phyloP scores from a whole-genome alignment of 2,329 filamentous ascomycete genomes.

The Fusarium sp. region DNA sequence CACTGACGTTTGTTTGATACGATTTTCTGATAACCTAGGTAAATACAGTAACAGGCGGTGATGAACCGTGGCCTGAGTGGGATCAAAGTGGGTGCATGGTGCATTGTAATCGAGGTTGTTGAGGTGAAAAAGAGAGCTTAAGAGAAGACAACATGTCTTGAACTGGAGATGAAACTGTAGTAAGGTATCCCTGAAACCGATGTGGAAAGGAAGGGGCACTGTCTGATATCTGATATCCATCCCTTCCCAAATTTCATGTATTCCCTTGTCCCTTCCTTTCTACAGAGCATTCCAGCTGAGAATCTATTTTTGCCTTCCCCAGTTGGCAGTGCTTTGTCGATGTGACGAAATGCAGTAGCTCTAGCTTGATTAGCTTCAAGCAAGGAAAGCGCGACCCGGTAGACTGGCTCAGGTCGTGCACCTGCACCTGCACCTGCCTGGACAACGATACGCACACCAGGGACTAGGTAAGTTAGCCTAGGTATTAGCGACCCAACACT shows the following conservation, averaged over 20 bases:
- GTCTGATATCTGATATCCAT: slow-evolving; percentile 3
- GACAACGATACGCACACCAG: slow-evolving; percentile 8
- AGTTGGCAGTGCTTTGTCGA: not conserved
- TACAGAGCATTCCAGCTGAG: slow-evolving; percentile 4
- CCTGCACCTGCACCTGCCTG: slow-evolving; percentile 4
- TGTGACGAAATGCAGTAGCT: not conserved
- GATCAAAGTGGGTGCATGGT: not conserved
- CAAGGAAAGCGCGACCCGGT: slow-evolving; percentile 25
- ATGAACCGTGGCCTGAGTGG: not conserved
- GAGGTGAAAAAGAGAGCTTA: not conserved
- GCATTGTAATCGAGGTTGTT: not conserved
- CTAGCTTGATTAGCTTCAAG: not conserved
- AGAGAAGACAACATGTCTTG: slow-evolving; percentile 11
- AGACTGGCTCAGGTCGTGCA: slow-evolving; percentile 19
- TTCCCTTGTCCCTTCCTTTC: slow-evolving; percentile 4
- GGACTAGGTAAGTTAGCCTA: not conserved
- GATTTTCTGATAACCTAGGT: not conserved
- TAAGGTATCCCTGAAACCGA: slow-evolving; percentile 14
- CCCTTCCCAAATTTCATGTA: not conserved
- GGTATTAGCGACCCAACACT: not conserved
- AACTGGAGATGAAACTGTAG: slow-evolving; percentile 23
- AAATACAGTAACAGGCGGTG: not conserved
- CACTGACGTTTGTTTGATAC: not conserved
- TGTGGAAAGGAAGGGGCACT: slow-evolving; percentile 4
- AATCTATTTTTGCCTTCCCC: slow-evolving; percentile 3